phyloP scores from a whole-genome alignment of 768 basidiomycete species.

The Xerocomellus dryophilus region DNA sequence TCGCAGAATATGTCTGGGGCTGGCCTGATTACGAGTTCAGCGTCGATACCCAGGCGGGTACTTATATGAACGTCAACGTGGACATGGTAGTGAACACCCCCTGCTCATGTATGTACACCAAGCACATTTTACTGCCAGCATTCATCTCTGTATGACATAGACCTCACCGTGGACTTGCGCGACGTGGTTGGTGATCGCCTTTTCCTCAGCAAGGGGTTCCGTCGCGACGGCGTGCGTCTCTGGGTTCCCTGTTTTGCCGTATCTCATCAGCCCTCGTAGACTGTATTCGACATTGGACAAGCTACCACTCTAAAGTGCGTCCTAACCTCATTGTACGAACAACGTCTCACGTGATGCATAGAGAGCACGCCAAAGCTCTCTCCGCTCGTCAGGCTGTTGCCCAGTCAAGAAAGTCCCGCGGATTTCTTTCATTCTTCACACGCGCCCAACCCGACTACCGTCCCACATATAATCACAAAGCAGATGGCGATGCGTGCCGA shows the following conservation, averaged over 20 bases:
- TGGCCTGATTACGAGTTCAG: slow-evolving; percentile 90
- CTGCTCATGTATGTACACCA: slow-evolving; percentile 70
- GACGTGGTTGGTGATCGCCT: slow-evolving; percentile 94
- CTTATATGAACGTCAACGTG: slow-evolving; percentile 80
- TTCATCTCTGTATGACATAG: slow-evolving; percentile 38
- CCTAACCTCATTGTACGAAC: background rate
- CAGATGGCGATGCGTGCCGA: slow-evolving; percentile 76
- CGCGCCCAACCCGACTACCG: slow-evolving; percentile 48
- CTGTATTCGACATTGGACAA: slow-evolving; percentile 77
- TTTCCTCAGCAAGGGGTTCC: slow-evolving; percentile 75
- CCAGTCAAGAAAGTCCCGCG: slow-evolving; percentile 73
- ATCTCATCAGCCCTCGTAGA: slow-evolving; percentile 38
- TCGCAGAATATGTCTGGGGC: slow-evolving; percentile 90
- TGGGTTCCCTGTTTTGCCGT: background rate
- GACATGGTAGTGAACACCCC: slow-evolving; percentile 94
- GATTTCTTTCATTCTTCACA: slow-evolving; percentile 60
- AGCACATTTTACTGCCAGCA: background rate
- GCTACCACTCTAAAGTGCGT: slow-evolving; percentile 66
- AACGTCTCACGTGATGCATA: slow-evolving; percentile 20
- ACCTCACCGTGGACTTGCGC: slow-evolving; percentile 81
- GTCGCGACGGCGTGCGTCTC: slow-evolving; percentile 73
- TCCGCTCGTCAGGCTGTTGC: slow-evolving; percentile 68
- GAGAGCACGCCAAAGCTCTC: slow-evolving; percentile 61
- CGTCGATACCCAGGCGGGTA: slow-evolving; percentile 63
- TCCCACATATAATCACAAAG: slow-evolving; percentile 69